Conservation (phyloP, 345 rosid genomes). For the Triadica sebifera region DNA sequence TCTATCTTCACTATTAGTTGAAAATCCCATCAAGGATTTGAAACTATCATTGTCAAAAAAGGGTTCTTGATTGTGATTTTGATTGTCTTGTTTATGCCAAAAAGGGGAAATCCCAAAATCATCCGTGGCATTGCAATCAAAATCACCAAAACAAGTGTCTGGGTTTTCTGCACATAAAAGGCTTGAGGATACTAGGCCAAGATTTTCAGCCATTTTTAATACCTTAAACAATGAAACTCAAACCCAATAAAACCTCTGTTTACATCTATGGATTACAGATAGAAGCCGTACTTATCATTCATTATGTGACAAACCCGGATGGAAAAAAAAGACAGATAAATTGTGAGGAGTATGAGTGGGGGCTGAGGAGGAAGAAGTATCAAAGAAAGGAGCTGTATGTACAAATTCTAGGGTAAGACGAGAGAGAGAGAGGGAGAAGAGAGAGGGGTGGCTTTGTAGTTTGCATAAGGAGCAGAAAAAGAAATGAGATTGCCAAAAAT, state of each 20-base stretch:
- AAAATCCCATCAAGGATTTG: constrained; percentile 4
- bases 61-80: neutral
- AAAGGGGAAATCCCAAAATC: constrained; percentile 9
- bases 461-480: neutral
- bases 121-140: constrained; percentile 12
- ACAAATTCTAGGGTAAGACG: constrained; percentile 10
- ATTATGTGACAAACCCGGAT: neutral
- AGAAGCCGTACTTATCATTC: neutral
- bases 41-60: neutral
- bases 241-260: constrained; percentile 6
- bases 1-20: neutral
- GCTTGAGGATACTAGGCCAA: too few species aligned
- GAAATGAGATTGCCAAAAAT: neutral
- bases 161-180: constrained; percentile 12
- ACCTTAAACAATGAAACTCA: too few species aligned
- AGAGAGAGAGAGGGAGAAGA: neutral
- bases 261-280: neutral
- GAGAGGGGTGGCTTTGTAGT: too few species aligned
- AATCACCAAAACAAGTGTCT: constrained; percentile 11
- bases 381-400: constrained; percentile 2
- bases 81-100: constrained; percentile 3
- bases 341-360: neutral
- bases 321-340: neutral
- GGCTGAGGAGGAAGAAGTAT: constrained; percentile 4
- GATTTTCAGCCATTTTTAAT: constrained; percentile 13